Conservation (phyloP, 345 rosid genomes). For the Eucalyptus polyanthemos region DNA sequence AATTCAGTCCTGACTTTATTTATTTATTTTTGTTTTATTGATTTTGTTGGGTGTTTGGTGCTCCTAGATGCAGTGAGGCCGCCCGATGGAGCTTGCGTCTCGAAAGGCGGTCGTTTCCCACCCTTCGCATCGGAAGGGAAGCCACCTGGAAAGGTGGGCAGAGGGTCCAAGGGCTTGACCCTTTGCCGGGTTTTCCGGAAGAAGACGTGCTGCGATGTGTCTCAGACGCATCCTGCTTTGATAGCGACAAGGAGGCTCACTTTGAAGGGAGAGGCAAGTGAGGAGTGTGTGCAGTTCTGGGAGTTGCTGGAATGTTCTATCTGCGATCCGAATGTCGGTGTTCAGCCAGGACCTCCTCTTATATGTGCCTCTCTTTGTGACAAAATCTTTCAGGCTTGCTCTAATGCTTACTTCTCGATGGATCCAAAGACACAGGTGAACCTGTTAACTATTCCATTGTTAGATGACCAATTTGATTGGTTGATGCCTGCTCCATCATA, state of each 20-base stretch:
- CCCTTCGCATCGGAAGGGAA: slow-evolving; percentile 67
- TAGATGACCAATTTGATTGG: background rate
- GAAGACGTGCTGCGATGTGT: slow-evolving; percentile 71
- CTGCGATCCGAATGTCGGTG: slow-evolving; percentile 77
- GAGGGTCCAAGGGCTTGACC: slow-evolving; percentile 69
- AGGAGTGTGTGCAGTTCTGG: slow-evolving; percentile 70
- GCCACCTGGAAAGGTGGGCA: slow-evolving; percentile 52
- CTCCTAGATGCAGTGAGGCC: slow-evolving; percentile 17
- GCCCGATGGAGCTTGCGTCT: slow-evolving; percentile 43
- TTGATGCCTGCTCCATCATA: background rate
- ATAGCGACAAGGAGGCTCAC: slow-evolving; percentile 69
- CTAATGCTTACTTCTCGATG: slow-evolving; percentile 77
- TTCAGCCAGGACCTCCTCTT: slow-evolving; percentile 79
- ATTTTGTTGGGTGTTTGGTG: background rate
- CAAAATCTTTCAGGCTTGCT: slow-evolving; percentile 65
- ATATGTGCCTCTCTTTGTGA: slow-evolving; percentile 75
- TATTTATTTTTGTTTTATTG: background rate
- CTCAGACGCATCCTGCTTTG: slow-evolving; percentile 83
- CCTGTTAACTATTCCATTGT: background rate
- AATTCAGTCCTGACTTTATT: background rate
- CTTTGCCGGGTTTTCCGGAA: slow-evolving; percentile 76
- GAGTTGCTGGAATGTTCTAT: slow-evolving; percentile 95
- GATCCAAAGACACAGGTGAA: slow-evolving; percentile 54
- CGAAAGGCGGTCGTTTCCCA: slow-evolving; percentile 82
- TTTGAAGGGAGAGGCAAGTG: slow-evolving; percentile 69